These are phyloP conservation scores for Scleroderma bovista DNA, from an alignment of 768 basidiomycete genomes.

Conservation along the genomic window DNA sequence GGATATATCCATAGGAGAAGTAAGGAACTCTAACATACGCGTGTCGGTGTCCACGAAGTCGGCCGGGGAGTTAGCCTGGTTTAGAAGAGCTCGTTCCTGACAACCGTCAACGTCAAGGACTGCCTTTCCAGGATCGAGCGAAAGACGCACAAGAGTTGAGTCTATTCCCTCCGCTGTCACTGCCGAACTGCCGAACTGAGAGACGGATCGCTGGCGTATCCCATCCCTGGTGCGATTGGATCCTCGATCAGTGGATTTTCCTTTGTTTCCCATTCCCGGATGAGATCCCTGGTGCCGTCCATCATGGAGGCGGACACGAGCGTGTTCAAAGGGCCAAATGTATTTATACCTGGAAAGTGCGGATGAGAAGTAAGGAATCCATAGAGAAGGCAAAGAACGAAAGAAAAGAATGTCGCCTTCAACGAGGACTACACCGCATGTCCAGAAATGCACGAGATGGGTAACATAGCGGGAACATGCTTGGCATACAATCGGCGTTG, in stretches of 20 bases:
- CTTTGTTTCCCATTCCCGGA: conserved; percentile 16
- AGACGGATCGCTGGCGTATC: background rate
- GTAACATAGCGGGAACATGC: too few species aligned
- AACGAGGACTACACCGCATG: background rate
- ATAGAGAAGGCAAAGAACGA: background rate
- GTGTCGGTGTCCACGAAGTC: conserved; percentile 17
- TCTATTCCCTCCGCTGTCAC: background rate
- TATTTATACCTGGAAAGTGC: conserved; percentile 78
- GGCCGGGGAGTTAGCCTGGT: conserved; percentile 16
- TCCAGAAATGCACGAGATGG: too few species aligned
- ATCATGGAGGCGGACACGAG: conserved; percentile 68
- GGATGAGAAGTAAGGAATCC: background rate
- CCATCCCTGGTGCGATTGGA: conserved; percentile 1
- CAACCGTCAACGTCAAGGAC: background rate
- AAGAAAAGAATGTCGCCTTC: background rate
- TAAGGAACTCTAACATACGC: conserved; percentile 15
- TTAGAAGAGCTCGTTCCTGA: background rate
- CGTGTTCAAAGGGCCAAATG: conserved; percentile 97
- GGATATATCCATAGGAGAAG: conserved; percentile 20
- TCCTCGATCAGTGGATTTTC: conserved; percentile 13
- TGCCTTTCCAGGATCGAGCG: background rate
- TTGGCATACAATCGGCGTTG: too few species aligned
- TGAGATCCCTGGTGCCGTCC: conserved; percentile 31
- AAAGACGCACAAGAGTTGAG: background rate
- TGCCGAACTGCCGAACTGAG: too few species aligned